These are phyloP conservation scores for Sphaerulina musiva DNA, from an alignment of 2,329 filamentous ascomycete species.

Conservation along the genomic window DNA sequence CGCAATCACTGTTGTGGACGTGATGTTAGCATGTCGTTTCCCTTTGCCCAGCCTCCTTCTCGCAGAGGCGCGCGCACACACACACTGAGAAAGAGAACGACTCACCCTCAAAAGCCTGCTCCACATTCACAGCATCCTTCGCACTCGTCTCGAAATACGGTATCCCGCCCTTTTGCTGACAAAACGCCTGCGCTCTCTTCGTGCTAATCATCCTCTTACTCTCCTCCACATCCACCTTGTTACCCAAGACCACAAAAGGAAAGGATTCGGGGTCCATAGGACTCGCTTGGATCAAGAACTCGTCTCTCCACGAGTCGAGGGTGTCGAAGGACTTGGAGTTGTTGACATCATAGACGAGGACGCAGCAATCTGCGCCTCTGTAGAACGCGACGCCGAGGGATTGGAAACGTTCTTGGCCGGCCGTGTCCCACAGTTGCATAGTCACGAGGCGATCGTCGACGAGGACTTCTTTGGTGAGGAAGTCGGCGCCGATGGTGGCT, in stretches of 20 bases:
- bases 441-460: conserved; percentile 96
- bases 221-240: conserved; percentile 98
- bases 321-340: conserved; percentile 99
- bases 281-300: conserved; percentile 95
- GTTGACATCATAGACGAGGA: conserved; percentile 97
- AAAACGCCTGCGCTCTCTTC: conserved; percentile 95
- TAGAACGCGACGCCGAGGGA: conserved; percentile 97
- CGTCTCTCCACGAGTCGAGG: conserved; percentile 95
- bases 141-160: conserved; percentile 99
- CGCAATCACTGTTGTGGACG: conserved; percentile 66
- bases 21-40: conserved; percentile 10
- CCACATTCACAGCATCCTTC: conserved; percentile 97
- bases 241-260: conserved; percentile 94
- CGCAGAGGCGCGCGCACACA: too few species aligned
- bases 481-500: conserved; percentile 97
- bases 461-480: conserved; percentile 93
- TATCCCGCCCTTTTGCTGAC: conserved; percentile 93
- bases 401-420: conserved; percentile 94
- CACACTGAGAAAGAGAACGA: conserved; percentile 8
- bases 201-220: conserved; percentile 93
- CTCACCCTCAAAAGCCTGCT: conserved; percentile 67
- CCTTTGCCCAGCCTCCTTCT: too few species aligned
- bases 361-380: conserved; percentile 93
- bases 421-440: conserved; percentile 99
- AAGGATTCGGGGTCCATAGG: conserved; percentile 96